Evolutionary conservation across 495 filamentous ascomycete genomes (phyloP), one percentile per base, ranked within the genome.

Genomic region (Aspergillus kassunensis): DNA sequence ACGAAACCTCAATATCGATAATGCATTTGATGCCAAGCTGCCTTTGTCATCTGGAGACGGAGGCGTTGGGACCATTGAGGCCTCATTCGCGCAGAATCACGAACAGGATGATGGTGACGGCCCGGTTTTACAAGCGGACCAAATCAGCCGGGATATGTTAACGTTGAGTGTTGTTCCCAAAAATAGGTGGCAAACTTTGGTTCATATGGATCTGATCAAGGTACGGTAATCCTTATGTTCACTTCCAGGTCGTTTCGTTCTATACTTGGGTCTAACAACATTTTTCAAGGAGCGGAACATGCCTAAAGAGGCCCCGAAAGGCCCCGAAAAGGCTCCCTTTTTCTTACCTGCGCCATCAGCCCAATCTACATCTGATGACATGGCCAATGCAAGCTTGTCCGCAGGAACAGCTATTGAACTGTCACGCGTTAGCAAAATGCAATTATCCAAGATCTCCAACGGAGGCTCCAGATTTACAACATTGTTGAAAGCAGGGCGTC

Each of bases 251-350:
- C 3, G 9, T 39, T 13, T 12, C n/a, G 9, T 44, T 12, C 16
- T 18, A 7, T 12, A 15, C 19, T 29, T 8, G 30, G 12, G 0
- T 33, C 55, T 44, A 42, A 52, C 65, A 51, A 16, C 19, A n/a
- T n/a, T n/a, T 36, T 20, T 27, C 5, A 43, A 80, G 73, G 73
- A 87, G 69, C 89, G 93, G 46, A 99, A 99, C 71, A 96, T 91
- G 68, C 95, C 93, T 6, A 91, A 83, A 57, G 89, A 95, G 69
- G 79, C 90, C 0, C 90, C 91, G 21, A 96, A 97, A 73, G 78
- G 82, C 3, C 93, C 95, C 4, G 87, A 96, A 63, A 96, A 93
- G 62, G 91, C 93, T 0, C 93, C 93, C 1, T 99, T 99, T 72
- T 99, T 97, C 74, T 76, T 99, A 12, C 89, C 91, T 10, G 86